Base-by-base conservation (phyloP, 2,329 filamentous ascomycete genomes). In the Xylariaceae sp. region DNA sequence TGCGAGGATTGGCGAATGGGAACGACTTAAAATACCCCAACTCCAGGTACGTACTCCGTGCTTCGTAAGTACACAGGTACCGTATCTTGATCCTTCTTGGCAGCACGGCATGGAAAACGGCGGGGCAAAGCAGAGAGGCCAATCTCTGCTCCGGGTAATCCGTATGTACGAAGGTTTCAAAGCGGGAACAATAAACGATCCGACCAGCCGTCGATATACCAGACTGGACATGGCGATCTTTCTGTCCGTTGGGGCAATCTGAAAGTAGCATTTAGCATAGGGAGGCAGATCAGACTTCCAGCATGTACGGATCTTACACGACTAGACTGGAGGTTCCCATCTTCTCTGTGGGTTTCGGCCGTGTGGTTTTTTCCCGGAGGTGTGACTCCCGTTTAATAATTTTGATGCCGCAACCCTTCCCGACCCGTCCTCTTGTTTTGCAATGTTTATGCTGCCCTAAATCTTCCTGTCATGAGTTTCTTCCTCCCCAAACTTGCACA, bases 101-200 rank as follows among this genome's bases (percentile, higher is more conserved):
- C 59, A 53, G 5, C 13, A 13, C 41, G 11, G 55, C 53, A 50
- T 60, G 57, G 62, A 55, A 61, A 55, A 61, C 53, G 62, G 64
- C 61, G 64, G 62, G 64, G 64, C 60, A 58, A 35, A 51, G 10
- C 11, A 15, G 23, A 2, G 34, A 51, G n/a, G 15, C 15, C 15
- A 18, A 10, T 41, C 8, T 41, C 8, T 13, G 11, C 11, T 3
- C 37, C 37, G 8, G 11, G 37, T 41, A 41, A 41, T 41, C 37
- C 37, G 37, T 55, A 52, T 53, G 44, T 51, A 9, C 30, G 41
- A 55, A 35, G 51, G 50, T 56, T 35, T 61, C 60, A 51, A 65
- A 56, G 61, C 57, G 59, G 62, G 57, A 41, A 60, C 52, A 34
- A 62, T 56, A 62, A 54, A 60, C 55, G 39, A 60, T 56, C 59